A percentile compares a stretch with the other conserved stretches of the same genome.
These are phyloP conservation scores for Ilyonectria destructans DNA, from an alignment of 2,329 filamentous ascomycete genomes.

Conservation along the genomic window DNA sequence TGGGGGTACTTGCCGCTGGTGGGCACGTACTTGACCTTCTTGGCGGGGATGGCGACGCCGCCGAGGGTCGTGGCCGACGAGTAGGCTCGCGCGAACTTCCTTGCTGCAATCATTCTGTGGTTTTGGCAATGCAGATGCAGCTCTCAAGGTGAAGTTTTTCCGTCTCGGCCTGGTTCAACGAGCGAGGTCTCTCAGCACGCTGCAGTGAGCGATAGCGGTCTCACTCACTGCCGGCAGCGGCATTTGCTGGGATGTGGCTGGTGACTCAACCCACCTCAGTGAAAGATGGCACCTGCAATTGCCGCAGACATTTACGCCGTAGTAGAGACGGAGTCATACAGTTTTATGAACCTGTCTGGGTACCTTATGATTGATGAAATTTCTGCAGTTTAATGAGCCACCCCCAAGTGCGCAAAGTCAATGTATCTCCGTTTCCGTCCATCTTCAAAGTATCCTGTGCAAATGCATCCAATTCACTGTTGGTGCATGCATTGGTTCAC, in stretches of 20 bases:
- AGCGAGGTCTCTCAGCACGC: slow-evolving; percentile 27
- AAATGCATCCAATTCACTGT: slow-evolving; percentile 1
- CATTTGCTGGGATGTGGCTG: slow-evolving; percentile 29
- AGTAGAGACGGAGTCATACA: background rate
- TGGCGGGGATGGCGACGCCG: slow-evolving; percentile 72
- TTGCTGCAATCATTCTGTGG: slow-evolving; percentile 38
- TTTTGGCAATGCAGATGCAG: slow-evolving; percentile 36
- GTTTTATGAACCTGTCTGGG: background rate
- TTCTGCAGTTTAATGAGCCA: background rate
- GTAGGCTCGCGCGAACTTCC: slow-evolving; percentile 57
- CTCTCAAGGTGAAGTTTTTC: slow-evolving; percentile 29
- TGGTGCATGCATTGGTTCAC: no score
- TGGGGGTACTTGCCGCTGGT: slow-evolving; percentile 88
- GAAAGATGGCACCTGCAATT: background rate
- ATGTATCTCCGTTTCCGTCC: background rate
- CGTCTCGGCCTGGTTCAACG: slow-evolving; percentile 21
- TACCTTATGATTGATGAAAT: no score
- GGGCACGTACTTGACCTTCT: slow-evolving; percentile 94
- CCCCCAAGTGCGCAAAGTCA: background rate
- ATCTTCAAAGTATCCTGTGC: background rate
- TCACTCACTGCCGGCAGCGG: slow-evolving; percentile 31
- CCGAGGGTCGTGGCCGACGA: slow-evolving; percentile 50
- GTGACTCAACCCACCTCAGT: slow-evolving; percentile 30
- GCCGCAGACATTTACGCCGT: background rate
- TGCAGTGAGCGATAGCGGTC: slow-evolving; percentile 42